Evolutionary conservation across 2,329 filamentous ascomycete species (phyloP).

Genomic region (Tothia fuscella): DNA sequence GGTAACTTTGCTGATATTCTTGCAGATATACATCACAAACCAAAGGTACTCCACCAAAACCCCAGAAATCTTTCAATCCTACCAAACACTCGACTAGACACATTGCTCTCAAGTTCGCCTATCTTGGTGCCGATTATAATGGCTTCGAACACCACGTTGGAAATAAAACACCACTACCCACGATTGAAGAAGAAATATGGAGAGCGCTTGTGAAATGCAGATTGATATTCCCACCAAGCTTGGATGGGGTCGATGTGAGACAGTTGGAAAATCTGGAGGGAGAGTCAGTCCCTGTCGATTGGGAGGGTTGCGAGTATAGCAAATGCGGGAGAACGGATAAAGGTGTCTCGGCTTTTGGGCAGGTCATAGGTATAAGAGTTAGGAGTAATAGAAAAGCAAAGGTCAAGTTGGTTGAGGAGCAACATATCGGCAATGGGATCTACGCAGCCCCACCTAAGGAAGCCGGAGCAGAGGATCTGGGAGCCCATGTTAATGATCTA

Average conservation of each 20-base stretch:
- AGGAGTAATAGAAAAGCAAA: no score
- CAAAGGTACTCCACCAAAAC: slow-evolving; percentile 3
- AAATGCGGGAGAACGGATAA: slow-evolving; percentile 91
- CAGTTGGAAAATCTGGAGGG: slow-evolving; percentile 20
- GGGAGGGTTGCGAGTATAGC: slow-evolving; percentile 77
- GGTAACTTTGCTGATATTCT: no score
- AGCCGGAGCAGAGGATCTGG: no score
- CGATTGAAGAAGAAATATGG: slow-evolving; percentile 89
- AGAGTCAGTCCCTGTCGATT: slow-evolving; percentile 48
- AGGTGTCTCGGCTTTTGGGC: slow-evolving; percentile 92
- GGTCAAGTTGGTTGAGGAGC: slow-evolving; percentile 1
- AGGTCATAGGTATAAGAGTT: slow-evolving; percentile 76
- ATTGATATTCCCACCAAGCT: slow-evolving; percentile 55
- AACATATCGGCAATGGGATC: slow-evolving; percentile 12
- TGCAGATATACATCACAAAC: not conserved
- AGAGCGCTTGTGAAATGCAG: slow-evolving; percentile 73
- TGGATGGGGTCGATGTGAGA: slow-evolving; percentile 14
- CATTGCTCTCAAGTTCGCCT: slow-evolving; percentile 87
- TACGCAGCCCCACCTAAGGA: slow-evolving; percentile 5
- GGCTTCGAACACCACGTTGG: slow-evolving; percentile 79
- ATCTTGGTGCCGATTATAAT: slow-evolving; percentile 82
- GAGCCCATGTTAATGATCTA: no score
- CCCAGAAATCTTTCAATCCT: slow-evolving; percentile 53
- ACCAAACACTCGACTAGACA: slow-evolving; percentile 70
- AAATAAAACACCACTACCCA: slow-evolving; percentile 56